Evolutionary conservation across 768 basidiomycete genomes (phyloP), one percentile per base, ranked within the genome.

Genomic region (Kwoniella dendrophila): DNA sequence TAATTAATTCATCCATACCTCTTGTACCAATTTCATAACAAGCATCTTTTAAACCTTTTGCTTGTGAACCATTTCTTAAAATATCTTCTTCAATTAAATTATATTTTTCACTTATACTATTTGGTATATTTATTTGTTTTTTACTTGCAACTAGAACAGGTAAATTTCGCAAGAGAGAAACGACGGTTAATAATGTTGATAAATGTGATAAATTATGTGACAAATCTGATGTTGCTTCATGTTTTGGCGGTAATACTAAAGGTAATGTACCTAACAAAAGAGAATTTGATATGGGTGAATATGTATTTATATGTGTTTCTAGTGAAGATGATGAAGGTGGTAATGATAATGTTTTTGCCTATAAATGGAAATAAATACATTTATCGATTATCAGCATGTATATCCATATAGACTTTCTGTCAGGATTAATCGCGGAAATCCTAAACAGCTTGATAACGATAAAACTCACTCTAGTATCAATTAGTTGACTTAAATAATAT

Each of bases 51-150:
- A 78, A 20, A 0, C 77, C 77, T 29, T 58, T 69, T 12, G 78
- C 68, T 77, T 87, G 36, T 82, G 87, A 32, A 64, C 70, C 38
- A 80, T 87, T 62, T 85, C 88, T 0, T 75, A 82, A 18, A 6
- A 78, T 67, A 12, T 77, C 67, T 56, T 78, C 77, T 30, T 78
- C 77, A 1, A 78, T 69, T n/a, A 78, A 47, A 4, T 62, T 63
- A 48, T 78, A 69, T 52, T 69, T 74, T n/a, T 62, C 62, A 11
- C 47, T 57, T 5, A 78, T 26, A 30, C 76, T 75, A 1, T 61
- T 18, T 1, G 77, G 77, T 33, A 78, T 50, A 29, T 75, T 74
- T 33, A 75, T 55, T 26, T 66, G 41, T 18, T 72, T 68, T 34
- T 78, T 77, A 8, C 56, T 47, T 7, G 65, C 59, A 7, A 72